Evolutionary conservation across 75 land plant species (phyloP), one percentile per base, ranked within the genome.

Genomic region (Isoetes taiwanensis): DNA sequence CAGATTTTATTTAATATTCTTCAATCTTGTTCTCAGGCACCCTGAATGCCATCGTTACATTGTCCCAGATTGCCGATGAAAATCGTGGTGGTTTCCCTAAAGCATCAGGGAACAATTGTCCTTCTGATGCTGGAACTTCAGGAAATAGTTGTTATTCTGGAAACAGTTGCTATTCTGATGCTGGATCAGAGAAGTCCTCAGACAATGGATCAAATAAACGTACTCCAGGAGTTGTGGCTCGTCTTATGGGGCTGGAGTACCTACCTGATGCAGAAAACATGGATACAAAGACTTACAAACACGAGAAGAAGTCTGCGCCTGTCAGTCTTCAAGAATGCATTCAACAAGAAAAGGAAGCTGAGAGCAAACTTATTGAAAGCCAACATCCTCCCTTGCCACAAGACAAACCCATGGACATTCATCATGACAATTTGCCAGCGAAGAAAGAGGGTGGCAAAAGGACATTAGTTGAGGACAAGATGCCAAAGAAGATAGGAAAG

Each of bases 161-260:
- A n/a, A n/a, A n/a, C n/a, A n/a, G n/a, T n/a, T n/a, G n/a, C 1
- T 28, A 39, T 31, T 40, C 48, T 11, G 62, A 40, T 16, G 50
- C 16, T 16, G 27, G 56, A 41, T 25, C 30, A 11, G 43, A 52
- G 23, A 52, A 52, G 31, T 11, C 69, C 14, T 34, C 32, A 17
- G 78, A 69, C 20, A 71, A 63, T 21, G 65, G 58, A 23, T 32
- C 28, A 52, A 69, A 69, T 34, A 62, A 60, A n/a, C 69, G 69
- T 39, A 70, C 74, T 10, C 97, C 95, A 1, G 64, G 89, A 21
- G 89, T 91, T 2, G 97, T 91, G 14, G 97, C 97, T 5, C 69
- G 82, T 52, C 77, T 91, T 1, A 91, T 91, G 97, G 97, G 97
- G 23, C 61, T 91, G 41, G 97, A 91, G 48, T 76, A 80, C 19